Base-by-base conservation (phyloP, 2,329 filamentous ascomycete species). In the Graphium sp. region DNA sequence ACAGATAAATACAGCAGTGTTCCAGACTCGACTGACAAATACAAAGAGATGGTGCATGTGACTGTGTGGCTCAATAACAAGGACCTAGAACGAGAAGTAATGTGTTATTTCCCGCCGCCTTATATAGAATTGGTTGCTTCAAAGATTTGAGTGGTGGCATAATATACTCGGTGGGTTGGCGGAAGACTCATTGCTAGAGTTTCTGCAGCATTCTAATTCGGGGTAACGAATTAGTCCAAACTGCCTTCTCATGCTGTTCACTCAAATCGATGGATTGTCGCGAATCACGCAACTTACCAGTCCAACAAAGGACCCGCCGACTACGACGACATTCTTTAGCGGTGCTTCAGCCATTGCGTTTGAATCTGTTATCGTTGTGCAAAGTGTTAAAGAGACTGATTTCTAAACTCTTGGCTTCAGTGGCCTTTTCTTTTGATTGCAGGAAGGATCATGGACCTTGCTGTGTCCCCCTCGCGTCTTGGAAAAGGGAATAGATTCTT, bases 41-140 rank as follows among this genome's bases (percentile, higher is more conserved):
- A 62, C 61, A 39, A 65, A 70, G 35, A 27, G 25, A 27, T 27
- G 25, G 25, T 74, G 61, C 41, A 73, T 67, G 42, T 73, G 67
- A 4, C 55, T 59, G 40, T 68, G 66, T 26, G 60, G 62, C 42
- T 75, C 70, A 15, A 74, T 41, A 3, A 74, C 47, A 0, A 73
- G 47, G 4, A 71, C 58, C 25, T 27, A 13, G n/a, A 19, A 7
- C 7, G 15, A 15, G 20, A 16, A 12, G 14, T 4, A 11, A 12
- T 12, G 7, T 11, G 14, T 26, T 26, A 16, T n/a, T n/a, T n/a
- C n/a, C n/a, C n/a, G n/a, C n/a, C n/a, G n/a, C n/a, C n/a, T n/a
- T n/a, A n/a, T n/a, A n/a, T n/a, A n/a, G n/a, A 14, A 9, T 14
- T 17, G 7, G 12, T 4, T 4, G 10, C 14, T 3, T 26, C 24